These are phyloP conservation scores for Cadophora luteo-olivacea DNA, from an alignment of 2,329 filamentous ascomycete genomes.

Conservation along the genomic window DNA sequence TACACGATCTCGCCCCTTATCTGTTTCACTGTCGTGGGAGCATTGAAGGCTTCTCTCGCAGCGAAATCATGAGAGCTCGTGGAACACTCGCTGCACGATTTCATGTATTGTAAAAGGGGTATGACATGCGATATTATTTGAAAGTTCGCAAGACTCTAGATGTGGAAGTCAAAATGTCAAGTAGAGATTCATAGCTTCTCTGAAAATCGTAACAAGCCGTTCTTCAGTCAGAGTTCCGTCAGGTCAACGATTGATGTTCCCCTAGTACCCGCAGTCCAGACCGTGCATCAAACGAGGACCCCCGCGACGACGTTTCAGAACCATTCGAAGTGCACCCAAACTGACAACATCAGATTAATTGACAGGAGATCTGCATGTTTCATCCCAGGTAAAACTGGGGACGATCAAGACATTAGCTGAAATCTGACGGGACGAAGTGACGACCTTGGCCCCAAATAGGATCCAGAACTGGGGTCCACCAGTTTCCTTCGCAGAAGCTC, in stretches of 20 bases:
- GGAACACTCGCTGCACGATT: background rate
- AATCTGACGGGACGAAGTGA: background rate
- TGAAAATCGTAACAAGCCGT: background rate
- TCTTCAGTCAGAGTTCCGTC: background rate
- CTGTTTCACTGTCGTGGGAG: slow-evolving; percentile 46
- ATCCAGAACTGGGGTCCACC: background rate
- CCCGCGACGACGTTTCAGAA: background rate
- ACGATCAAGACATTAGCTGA: background rate
- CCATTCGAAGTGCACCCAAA: slow-evolving; percentile 10
- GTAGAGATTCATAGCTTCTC: background rate
- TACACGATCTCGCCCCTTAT: slow-evolving; percentile 47
- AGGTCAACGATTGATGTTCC: slow-evolving; percentile 10
- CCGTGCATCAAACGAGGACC: slow-evolving; percentile 7
- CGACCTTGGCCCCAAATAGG: background rate
- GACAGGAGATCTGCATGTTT: slow-evolving; percentile 14
- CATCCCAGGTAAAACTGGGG: slow-evolving; percentile 9
- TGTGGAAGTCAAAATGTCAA: background rate
- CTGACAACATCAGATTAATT: slow-evolving; percentile 14
- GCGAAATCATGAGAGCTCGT: slow-evolving; percentile 18
- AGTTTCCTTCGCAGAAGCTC: background rate
- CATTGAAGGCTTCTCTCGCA: slow-evolving; percentile 41
- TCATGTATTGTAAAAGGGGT: background rate
- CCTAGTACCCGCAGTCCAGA: slow-evolving; percentile 1
- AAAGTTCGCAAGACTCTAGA: background rate
- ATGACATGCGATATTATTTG: background rate